These are phyloP conservation scores for Helotiales sp. DNA, from an alignment of 2,329 filamentous ascomycete species.

Conservation along the genomic window DNA sequence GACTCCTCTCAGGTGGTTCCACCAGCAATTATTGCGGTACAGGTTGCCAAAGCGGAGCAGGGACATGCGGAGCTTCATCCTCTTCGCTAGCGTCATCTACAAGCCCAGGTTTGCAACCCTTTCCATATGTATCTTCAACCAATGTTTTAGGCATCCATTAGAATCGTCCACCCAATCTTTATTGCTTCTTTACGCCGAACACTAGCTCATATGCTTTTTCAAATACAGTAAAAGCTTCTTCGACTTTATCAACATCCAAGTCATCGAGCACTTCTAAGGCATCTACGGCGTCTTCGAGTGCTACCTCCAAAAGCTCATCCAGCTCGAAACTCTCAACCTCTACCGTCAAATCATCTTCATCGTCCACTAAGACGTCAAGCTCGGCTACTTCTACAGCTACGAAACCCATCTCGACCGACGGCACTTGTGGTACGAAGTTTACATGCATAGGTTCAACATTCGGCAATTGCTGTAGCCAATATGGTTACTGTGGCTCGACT, in stretches of 20 bases:
- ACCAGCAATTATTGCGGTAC: slow-evolving; percentile 18
- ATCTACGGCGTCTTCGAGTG: background rate
- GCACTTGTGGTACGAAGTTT: slow-evolving; percentile 9
- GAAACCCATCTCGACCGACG: slow-evolving; percentile 12
- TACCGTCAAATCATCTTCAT: background rate
- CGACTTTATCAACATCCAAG: background rate
- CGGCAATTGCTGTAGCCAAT: slow-evolving; percentile 18
- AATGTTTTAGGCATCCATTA: too few species aligned
- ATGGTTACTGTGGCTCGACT: slow-evolving; percentile 19
- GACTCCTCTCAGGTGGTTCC: slow-evolving; percentile 14
- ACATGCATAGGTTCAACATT: slow-evolving; percentile 21
- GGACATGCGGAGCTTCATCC: background rate
- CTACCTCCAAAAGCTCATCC: background rate
- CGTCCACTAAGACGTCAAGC: background rate
- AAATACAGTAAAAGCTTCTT: background rate
- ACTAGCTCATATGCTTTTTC: background rate
- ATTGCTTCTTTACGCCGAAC: too few species aligned
- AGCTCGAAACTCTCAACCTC: background rate
- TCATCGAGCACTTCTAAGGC: background rate
- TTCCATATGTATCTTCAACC: background rate
- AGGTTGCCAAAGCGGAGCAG: slow-evolving; percentile 15
- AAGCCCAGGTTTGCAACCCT: background rate
- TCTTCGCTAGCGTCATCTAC: background rate
- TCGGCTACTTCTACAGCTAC: background rate
- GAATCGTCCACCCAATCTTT: too few species aligned